Percentiles rank a stretch among this genome's conserved stretches.
Conservation (phyloP, 2,329 filamentous ascomycete genomes). For the Gnomoniopsis sp. region DNA sequence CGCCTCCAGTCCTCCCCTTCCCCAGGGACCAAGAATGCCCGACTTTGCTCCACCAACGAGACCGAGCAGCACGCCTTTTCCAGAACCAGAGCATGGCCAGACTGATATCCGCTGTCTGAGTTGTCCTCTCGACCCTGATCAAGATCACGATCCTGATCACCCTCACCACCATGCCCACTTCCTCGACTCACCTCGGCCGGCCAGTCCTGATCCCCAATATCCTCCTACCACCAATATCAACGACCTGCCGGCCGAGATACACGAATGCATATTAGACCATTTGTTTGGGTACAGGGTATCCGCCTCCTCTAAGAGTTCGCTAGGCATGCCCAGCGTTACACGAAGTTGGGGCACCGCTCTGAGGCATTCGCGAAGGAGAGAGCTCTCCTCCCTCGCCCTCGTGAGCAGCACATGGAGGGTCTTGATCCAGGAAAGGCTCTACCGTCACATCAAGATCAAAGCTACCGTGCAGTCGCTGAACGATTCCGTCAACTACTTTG, state of each 20-base stretch:
- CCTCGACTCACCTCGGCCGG: slow-evolving; percentile 20
- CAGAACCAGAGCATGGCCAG: slow-evolving; percentile 48
- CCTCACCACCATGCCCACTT: slow-evolving; percentile 18
- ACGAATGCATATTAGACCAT: slow-evolving; percentile 68
- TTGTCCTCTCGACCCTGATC: slow-evolving; percentile 32
- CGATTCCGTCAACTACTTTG: slow-evolving; percentile 60
- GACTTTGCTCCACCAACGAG: slow-evolving; percentile 49
- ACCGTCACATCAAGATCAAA: slow-evolving; percentile 73
- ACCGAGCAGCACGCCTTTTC: slow-evolving; percentile 59
- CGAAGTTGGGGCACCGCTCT: slow-evolving; percentile 63
- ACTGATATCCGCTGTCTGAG: slow-evolving; percentile 39
- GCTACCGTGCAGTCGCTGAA: slow-evolving; percentile 62
- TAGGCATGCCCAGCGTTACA: slow-evolving; percentile 49
- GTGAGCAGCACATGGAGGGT: slow-evolving; percentile 62
- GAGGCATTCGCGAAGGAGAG: slow-evolving; percentile 63
- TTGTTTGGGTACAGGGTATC: slow-evolving; percentile 67
- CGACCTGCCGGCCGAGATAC: slow-evolving; percentile 65
- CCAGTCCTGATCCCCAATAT: not conserved
- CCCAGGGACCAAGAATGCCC: slow-evolving; percentile 39
- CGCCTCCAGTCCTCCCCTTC: slow-evolving; percentile 48
- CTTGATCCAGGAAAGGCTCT: slow-evolving; percentile 68
- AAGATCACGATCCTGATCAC: slow-evolving; percentile 25
- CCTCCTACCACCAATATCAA: slow-evolving; percentile 36
- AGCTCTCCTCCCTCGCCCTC: slow-evolving; percentile 63
- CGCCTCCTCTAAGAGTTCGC: slow-evolving; percentile 52